Base-by-base conservation (phyloP, 1,139 yeast genomes). In the Geotrichum aggregatum region DNA sequence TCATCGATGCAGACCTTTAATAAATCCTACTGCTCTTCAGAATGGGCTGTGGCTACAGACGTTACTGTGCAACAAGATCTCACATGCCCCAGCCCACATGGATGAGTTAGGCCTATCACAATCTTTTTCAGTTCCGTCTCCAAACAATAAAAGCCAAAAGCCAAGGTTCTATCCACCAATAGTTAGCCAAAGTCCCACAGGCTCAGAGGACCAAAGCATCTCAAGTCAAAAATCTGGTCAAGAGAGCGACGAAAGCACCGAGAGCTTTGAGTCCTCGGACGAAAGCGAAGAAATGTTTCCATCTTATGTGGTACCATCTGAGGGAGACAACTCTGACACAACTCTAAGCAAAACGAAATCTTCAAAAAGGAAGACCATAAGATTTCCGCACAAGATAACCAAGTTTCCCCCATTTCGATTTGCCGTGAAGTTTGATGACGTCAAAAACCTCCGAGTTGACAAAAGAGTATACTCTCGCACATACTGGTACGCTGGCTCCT, bases 401-500 rank as follows among this genome's bases (percentile, higher is more conserved):
- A 66, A 68, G 42, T 70, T 71, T 47, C 82, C 82, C 2, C 82
- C 82, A 0, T 76, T 75, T 59, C 64, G 82, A 50, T 77, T 78
- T 58, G 72, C 80, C 0, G 72, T 77, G 41, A 75, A 77, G 7
- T 77, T 78, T 62, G 68, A 73, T 8, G 71, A 76, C 49, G 71
- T 77, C 2, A 69, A 75, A 3, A 69, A 69, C n/a, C 64, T 77
- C 13, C 36, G 45, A 7, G 35, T 18, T 1, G 78, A 72, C 19
- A 73, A 72, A 56, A 65, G 81, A 41, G 75, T 76, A 1, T 78
- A 77, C 58, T 75, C 79, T 7, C 72, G 74, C 50, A 73, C 79
- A 0, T 67, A 76, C 35, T 78, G 81, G 80, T 78, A 77, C 58
- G 80, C 80, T 8, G 82, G 82, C 0, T 76, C 80, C 10, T 76